phyloP scores from a whole-genome alignment of 2,329 filamentous ascomycete genomes.

The Myriosclerotinia curreyana region DNA sequence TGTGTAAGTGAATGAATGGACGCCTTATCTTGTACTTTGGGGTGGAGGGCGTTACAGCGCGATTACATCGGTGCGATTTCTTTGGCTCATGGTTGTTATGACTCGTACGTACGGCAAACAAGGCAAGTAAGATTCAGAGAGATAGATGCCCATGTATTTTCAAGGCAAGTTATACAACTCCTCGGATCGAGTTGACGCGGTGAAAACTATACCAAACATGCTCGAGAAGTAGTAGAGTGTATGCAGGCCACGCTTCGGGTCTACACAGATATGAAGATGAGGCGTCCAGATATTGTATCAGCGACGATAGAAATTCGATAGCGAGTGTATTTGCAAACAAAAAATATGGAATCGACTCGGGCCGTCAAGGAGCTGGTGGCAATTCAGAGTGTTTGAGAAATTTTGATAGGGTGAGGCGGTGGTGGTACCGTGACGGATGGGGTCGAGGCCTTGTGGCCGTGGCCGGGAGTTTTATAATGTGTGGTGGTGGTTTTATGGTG shows the following conservation, averaged over 20 bases:
- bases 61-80: constrained; percentile 4
- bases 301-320: not conserved
- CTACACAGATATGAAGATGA: not conserved
- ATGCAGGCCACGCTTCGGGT: not conserved
- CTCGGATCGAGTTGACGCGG: constrained; percentile 11
- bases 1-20: not conserved
- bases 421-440: constrained; percentile 11
- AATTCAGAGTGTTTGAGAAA: not conserved
- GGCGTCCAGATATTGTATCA: not conserved
- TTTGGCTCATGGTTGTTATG: not conserved
- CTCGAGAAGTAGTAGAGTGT: not conserved
- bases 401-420: constrained; percentile 12
- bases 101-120: not conserved
- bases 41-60: not conserved
- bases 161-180: not conserved
- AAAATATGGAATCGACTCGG: not conserved
- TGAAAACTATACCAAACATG: not conserved
- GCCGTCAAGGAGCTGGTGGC: constrained; percentile 14
- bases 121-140: not conserved
- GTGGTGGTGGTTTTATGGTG: not conserved
- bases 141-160: not conserved
- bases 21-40: not conserved
- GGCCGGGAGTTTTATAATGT: not conserved
- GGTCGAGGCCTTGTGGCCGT: constrained; percentile 11
- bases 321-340: not conserved